Conservation (phyloP, 192 early-diverging fungal genomes). For the Phycomyces blakesleeanus region DNA sequence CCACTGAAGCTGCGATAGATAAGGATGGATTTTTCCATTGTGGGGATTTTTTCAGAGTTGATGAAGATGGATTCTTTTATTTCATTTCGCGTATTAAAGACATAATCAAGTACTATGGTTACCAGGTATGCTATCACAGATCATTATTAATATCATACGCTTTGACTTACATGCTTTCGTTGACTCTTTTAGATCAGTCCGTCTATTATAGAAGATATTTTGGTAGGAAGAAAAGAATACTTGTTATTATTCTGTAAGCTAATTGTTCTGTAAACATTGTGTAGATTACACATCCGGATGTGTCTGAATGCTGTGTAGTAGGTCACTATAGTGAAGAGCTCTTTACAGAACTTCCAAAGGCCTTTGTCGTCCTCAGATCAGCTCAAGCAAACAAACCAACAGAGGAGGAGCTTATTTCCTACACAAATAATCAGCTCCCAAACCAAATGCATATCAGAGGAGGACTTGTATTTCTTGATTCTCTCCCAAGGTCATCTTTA, state of each 20-base stretch:
- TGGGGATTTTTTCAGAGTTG: conserved; percentile 52
- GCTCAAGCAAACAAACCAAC: too few species aligned
- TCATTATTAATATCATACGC: neutral
- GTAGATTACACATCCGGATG: conserved; percentile 55
- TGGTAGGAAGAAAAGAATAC: neutral
- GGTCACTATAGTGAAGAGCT: conserved; percentile 53
- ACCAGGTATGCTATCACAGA: conserved; percentile 38
- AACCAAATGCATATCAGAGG: too few species aligned
- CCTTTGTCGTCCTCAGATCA: conserved; percentile 63
- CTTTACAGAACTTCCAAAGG: conserved; percentile 69
- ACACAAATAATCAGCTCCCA: too few species aligned
- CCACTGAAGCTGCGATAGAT: conserved; percentile 36
- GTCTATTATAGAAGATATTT: neutral
- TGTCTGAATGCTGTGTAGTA: conserved; percentile 69
- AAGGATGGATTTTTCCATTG: conserved; percentile 50
- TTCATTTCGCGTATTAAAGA: conserved; percentile 74
- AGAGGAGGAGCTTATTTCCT: too few species aligned
- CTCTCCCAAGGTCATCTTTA: too few species aligned
- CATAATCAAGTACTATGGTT: conserved; percentile 41
- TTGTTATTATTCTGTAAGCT: too few species aligned
- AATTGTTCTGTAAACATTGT: conserved; percentile 30
- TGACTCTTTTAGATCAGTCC: neutral
- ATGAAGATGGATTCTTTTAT: conserved; percentile 56
- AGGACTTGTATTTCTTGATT: too few species aligned
- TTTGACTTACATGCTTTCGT: neutral